These are phyloP conservation scores for Ceratobasidium sp. DNA, from an alignment of 1,284 basidiomycete genomes.

Conservation along the genomic window DNA sequence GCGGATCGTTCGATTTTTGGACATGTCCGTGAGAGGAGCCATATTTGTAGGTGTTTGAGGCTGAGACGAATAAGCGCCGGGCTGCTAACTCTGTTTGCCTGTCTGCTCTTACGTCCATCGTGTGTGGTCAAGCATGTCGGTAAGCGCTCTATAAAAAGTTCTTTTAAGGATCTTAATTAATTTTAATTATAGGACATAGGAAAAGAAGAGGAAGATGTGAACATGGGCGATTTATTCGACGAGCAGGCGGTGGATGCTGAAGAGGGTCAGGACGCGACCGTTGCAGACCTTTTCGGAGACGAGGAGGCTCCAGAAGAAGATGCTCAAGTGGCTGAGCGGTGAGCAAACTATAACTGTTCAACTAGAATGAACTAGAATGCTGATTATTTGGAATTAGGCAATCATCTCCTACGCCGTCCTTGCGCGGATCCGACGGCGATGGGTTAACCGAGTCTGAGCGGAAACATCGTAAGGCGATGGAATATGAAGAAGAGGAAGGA, in stretches of 20 bases:
- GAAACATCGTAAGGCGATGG: slow-evolving; percentile 75
- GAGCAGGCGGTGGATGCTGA: neutral
- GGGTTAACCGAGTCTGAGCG: slow-evolving; percentile 78
- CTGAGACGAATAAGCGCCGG: too few species aligned
- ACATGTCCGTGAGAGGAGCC: too few species aligned
- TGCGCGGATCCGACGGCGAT: slow-evolving; percentile 70
- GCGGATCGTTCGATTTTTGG: too few species aligned
- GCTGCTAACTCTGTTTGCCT: too few species aligned
- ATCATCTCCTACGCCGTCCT: slow-evolving; percentile 48
- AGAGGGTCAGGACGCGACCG: slow-evolving; percentile 24
- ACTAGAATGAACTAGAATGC: neutral
- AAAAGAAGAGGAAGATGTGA: slow-evolving; percentile 16
- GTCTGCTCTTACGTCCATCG: too few species aligned
- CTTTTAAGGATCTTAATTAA: neutral
- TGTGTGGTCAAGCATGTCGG: slow-evolving; percentile 16
- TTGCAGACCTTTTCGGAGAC: slow-evolving; percentile 36
- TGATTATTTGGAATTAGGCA: slow-evolving; percentile 28
- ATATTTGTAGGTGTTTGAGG: too few species aligned
- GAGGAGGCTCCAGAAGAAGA: slow-evolving; percentile 8
- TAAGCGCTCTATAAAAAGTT: neutral
- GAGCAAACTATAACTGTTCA: neutral
- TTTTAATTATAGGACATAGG: neutral
- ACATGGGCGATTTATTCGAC: slow-evolving; percentile 6
- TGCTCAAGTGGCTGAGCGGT: slow-evolving; percentile 22
- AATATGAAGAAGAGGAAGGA: slow-evolving; percentile 83